phyloP scores from a whole-genome alignment of 2,329 filamentous ascomycete species.

The Magnaporthiopsis incrustans region DNA sequence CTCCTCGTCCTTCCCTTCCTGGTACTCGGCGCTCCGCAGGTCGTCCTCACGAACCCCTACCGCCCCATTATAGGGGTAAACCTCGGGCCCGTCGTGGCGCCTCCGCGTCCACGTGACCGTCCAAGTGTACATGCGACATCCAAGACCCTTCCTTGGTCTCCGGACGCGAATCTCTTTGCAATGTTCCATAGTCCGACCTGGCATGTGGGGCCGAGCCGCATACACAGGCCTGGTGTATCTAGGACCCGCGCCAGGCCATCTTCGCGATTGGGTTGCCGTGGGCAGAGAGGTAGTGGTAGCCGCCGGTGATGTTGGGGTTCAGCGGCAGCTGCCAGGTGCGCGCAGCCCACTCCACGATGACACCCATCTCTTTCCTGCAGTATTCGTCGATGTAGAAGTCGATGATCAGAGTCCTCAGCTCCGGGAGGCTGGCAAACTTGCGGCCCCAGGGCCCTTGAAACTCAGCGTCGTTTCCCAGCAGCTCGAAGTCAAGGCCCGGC shows the following conservation, averaged over 20 bases:
- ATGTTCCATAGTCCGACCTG: too few relatives aligned
- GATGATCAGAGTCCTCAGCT: not conserved
- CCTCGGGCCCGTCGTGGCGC: not conserved
- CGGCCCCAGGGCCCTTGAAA: not conserved
- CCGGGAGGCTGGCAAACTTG: not conserved
- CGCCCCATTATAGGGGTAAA: not conserved
- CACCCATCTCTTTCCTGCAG: not conserved
- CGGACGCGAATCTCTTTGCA: too few relatives aligned
- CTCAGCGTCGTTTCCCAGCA: not conserved
- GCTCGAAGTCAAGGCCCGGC: not conserved
- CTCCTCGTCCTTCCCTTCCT: too few relatives aligned
- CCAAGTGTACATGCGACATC: not conserved
- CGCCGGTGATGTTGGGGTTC: not conserved
- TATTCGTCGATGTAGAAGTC: not conserved
- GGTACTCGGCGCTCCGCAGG: not conserved
- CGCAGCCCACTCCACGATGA: not conserved
- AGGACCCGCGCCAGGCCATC: not conserved
- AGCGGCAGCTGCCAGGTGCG: not conserved
- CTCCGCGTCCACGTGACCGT: not conserved
- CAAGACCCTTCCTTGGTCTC: not conserved
- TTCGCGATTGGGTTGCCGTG: not conserved
- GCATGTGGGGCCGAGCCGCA: not conserved
- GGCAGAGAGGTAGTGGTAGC: not conserved
- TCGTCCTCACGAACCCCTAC: not conserved
- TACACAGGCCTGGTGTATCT: not conserved